Conservation (phyloP, 176 grass and related monocot genomes). For the Carex pumila region DNA sequence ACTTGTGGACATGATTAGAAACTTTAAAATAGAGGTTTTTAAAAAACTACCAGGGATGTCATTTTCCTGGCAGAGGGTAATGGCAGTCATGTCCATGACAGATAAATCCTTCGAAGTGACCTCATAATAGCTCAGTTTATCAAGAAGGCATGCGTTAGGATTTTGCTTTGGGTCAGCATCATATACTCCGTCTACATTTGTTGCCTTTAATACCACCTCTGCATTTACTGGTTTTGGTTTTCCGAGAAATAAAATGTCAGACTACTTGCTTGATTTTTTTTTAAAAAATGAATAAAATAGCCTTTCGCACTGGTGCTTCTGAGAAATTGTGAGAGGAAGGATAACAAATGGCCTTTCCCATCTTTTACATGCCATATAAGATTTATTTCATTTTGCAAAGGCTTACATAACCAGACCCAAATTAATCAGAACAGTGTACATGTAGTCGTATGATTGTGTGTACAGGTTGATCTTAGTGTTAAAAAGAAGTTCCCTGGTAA, state of each 20-base stretch:
- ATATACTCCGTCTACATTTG: constrained; percentile 93
- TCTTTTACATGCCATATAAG: not conserved
- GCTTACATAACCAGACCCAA: not conserved
- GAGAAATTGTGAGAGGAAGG: not conserved
- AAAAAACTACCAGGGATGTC: constrained; percentile 77
- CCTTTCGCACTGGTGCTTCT: not conserved
- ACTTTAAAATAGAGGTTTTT: not conserved
- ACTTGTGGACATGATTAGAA: not conserved
- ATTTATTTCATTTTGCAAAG: not conserved
- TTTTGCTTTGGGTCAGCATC: constrained; percentile 71
- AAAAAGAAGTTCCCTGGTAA: not conserved
- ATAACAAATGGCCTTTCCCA: not conserved
- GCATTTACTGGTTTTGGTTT: constrained; percentile 62
- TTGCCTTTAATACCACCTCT: constrained; percentile 95
- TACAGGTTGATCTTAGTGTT: not conserved
- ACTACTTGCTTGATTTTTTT: not conserved
- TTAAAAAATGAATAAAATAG: not conserved
- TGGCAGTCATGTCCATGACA: constrained; percentile 98
- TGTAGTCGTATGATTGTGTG: not conserved
- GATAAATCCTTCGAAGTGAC: constrained; percentile 76
- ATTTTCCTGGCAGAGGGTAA: constrained; percentile 96
- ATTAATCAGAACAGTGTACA: not conserved
- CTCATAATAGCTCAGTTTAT: constrained; percentile 76
- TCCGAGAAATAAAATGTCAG: not conserved
- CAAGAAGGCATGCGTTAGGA: constrained; percentile 66